Evolutionary conservation across 129 eudicot species (phyloP).

Genomic region (Pittosporum tobira): DNA sequence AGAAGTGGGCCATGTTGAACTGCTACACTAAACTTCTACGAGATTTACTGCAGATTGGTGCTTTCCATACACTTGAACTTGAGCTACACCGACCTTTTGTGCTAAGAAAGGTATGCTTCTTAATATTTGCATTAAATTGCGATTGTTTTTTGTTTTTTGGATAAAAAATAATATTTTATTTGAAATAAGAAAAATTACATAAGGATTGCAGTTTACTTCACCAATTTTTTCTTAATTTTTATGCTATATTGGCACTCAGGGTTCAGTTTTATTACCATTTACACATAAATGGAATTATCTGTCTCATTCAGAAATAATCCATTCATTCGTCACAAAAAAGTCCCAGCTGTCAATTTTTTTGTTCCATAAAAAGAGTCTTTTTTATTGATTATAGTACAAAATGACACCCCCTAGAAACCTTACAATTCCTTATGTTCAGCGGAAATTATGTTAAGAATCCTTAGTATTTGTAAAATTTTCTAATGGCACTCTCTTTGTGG

Average conservation of each 20-base stretch:
- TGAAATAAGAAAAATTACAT: too few relatives aligned
- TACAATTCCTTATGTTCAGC: too few relatives aligned
- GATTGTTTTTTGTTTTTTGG: background rate
- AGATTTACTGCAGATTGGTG: slow-evolving; percentile 59
- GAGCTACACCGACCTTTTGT: slow-evolving; percentile 93
- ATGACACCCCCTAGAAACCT: too few relatives aligned
- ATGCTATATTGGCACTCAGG: background rate
- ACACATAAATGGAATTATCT: background rate
- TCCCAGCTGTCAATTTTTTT: too few relatives aligned
- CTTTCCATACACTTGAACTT: slow-evolving; percentile 87
- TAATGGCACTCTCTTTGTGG: too few relatives aligned
- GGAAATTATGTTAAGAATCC: too few relatives aligned
- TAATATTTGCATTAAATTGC: slow-evolving; percentile 1
- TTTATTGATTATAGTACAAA: too few relatives aligned
- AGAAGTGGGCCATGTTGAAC: background rate
- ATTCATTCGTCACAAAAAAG: too few relatives aligned
- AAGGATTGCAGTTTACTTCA: background rate
- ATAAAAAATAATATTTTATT: too few relatives aligned
- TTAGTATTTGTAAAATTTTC: too few relatives aligned
- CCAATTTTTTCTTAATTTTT: background rate
- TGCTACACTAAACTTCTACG: slow-evolving; percentile 4
- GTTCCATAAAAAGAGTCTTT: too few relatives aligned
- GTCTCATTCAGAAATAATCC: background rate
- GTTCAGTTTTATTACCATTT: background rate
- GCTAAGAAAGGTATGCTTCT: slow-evolving; percentile 57